Conservation (phyloP, 2,329 filamentous ascomycete species). For the Hyphodiscus sp. region DNA sequence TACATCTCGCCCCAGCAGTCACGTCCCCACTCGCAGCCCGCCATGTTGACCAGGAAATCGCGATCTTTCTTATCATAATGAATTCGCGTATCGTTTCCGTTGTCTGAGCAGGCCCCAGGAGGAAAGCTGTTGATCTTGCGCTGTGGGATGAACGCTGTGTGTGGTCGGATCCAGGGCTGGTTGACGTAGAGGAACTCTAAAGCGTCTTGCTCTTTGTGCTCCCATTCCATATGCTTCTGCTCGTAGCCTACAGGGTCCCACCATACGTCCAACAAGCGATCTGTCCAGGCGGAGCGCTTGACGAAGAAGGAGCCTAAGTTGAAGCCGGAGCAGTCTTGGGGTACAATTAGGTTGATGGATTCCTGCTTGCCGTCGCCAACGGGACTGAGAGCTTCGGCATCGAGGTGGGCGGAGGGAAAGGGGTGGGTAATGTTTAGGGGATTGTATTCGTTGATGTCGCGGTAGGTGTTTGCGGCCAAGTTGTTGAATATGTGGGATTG, state of each 20-base stretch:
- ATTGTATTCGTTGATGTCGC: constrained; percentile 95
- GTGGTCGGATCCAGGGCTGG: constrained; percentile 87
- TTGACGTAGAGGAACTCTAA: constrained; percentile 85
- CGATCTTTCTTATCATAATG: constrained; percentile 83
- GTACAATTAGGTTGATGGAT: constrained; percentile 81
- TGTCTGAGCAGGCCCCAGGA: constrained; percentile 76
- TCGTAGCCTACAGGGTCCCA: constrained; percentile 98
- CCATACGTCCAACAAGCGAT: constrained; percentile 89
- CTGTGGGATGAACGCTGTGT: constrained; percentile 84
- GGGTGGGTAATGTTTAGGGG: constrained; percentile 91
- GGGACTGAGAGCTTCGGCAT: constrained; percentile 63
- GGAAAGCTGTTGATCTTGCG: constrained; percentile 94
- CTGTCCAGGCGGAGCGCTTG: constrained; percentile 78
- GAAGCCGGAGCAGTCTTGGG: constrained; percentile 93
- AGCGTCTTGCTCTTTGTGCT: constrained; percentile 96
- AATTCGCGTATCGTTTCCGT: constrained; percentile 65
- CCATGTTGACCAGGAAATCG: constrained; percentile 98
- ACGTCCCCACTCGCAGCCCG: constrained; percentile 91
- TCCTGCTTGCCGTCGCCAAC: constrained; percentile 69
- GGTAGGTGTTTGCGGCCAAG: constrained; percentile 69
- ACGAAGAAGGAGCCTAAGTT: constrained; percentile 96
- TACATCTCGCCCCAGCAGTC: constrained; percentile 99
- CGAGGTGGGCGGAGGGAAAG: constrained; percentile 65
- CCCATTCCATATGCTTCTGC: constrained; percentile 98
- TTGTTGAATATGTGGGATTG: constrained; percentile 86